Base-by-base conservation (phyloP, 75 land plant species). In the Selaginella moellendorffii region DNA sequence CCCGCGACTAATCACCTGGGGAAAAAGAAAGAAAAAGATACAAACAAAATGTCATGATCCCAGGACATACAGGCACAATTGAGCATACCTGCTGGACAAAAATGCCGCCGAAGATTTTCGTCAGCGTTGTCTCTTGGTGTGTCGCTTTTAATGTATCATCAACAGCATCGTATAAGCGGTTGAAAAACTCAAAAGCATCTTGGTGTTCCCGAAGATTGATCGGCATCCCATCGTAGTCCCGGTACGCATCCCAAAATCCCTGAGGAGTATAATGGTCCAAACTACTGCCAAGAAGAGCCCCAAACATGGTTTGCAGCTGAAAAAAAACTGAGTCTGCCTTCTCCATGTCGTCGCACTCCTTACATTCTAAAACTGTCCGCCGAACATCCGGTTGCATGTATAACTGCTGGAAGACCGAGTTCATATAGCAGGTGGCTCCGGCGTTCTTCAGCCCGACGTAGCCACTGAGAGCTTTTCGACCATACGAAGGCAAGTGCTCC, bases 41-140 rank as follows among this genome's bases (percentile, higher is more conserved):
- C 46, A 36, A 36, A 5, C 14, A 36, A n/a, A n/a, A n/a, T n/a
- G n/a, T n/a, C n/a, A n/a, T n/a, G n/a, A n/a, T n/a, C n/a, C n/a
- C n/a, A n/a, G n/a, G n/a, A n/a, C n/a, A n/a, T 36, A 36, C 46
- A 36, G n/a, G n/a, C n/a, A n/a, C n/a, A n/a, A n/a, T n/a, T n/a
- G n/a, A n/a, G n/a, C n/a, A n/a, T 18, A 72, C 74, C 74, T 72
- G 74, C 54, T 72, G 74, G 2, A 54, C 74, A 72, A 72, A 72
- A 27, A 72, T 31, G 17, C 74, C 74, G 24, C 74, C 74, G 56
- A 72, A 72, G 18, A 72, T 72, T 56, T 69, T 72, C 10, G 74
- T 60, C 71, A 72, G 31, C 30, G 74, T 66, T 22, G 74, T 68
- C 28, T 66, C 74, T 36, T 59, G 74, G 66, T 66, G 69, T n/a